A percentile compares a stretch with the other conserved stretches of the same genome.
Evolutionary conservation across 352 stramenopile genomes (phyloP).

Genomic region (Phytopythium sindhum): DNA sequence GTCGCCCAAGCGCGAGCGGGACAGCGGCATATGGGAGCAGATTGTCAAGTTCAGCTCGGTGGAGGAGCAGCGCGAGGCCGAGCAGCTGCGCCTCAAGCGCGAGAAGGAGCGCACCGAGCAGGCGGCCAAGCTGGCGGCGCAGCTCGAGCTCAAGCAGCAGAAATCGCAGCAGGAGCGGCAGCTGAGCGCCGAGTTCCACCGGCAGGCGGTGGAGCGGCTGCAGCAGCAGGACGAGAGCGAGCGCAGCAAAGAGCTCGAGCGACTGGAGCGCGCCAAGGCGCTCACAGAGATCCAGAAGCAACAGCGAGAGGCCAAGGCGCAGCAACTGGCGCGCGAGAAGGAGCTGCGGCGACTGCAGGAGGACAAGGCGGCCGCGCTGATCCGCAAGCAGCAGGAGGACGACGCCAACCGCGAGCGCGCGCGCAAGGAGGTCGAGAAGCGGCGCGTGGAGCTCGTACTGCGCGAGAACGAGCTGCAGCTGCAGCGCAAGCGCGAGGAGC

Average conservation of each 20-base stretch:
- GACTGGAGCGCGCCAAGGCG: constrained; percentile 49
- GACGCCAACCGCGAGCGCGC: constrained; percentile 44
- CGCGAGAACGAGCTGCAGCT: constrained; percentile 64
- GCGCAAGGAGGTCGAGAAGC: constrained; percentile 56
- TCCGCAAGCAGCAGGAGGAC: constrained; percentile 52
- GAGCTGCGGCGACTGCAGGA: constrained; percentile 54
- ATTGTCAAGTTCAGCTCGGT: constrained; percentile 78
- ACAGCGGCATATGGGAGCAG: constrained; percentile 79
- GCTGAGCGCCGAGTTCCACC: constrained; percentile 44
- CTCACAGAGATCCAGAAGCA: constrained; percentile 70
- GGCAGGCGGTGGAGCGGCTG: constrained; percentile 44
- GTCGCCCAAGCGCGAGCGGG: constrained; percentile 74
- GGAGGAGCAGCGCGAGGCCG: constrained; percentile 59
- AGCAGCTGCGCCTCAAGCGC: constrained; percentile 32
- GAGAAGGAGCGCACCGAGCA: constrained; percentile 31
- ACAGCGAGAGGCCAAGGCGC: constrained; percentile 55
- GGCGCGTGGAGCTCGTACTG: constrained; percentile 51
- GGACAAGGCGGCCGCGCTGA: constrained; percentile 38
- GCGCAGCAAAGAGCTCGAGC: constrained; percentile 46
- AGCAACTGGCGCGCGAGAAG: constrained; percentile 47
- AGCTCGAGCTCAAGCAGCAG: constrained; percentile 48
- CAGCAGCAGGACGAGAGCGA: constrained; percentile 52
- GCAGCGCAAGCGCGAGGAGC: constrained; percentile 49
- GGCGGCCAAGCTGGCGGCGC: constrained; percentile 39
- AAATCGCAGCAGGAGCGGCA: constrained; percentile 34